These are phyloP conservation scores for Microbotryum lychnidis-dioicae DNA, from an alignment of 1,284 basidiomycete genomes.

Conservation along the genomic window DNA sequence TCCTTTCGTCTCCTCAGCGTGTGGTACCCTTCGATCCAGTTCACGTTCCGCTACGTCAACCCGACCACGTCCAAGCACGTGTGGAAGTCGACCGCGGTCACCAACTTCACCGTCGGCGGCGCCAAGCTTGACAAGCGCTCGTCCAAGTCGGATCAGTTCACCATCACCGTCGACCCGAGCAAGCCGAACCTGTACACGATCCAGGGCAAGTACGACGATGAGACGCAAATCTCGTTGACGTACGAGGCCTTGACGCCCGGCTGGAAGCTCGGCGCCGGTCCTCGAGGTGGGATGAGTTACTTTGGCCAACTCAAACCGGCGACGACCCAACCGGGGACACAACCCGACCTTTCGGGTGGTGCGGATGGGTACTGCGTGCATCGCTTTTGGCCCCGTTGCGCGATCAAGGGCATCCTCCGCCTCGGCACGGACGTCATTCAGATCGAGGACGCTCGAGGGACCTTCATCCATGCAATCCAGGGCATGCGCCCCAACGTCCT, in stretches of 20 bases:
- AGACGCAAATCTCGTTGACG: slow-evolving; percentile 71
- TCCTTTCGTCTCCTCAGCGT: slow-evolving; percentile 46
- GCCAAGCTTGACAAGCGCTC: slow-evolving; percentile 62
- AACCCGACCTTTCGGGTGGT: slow-evolving; percentile 33
- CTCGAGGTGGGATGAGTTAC: slow-evolving; percentile 80
- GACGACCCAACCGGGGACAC: slow-evolving; percentile 35
- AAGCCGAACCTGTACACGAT: slow-evolving; percentile 64
- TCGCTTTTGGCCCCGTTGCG: slow-evolving; percentile 76
- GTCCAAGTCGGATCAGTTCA: slow-evolving; percentile 82
- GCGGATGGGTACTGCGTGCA: slow-evolving; percentile 80
- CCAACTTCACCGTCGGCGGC: slow-evolving; percentile 69
- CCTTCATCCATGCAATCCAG: slow-evolving; percentile 95
- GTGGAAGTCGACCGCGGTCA: slow-evolving; percentile 87
- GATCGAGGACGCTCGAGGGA: slow-evolving; percentile 63
- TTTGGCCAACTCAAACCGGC: slow-evolving; percentile 54
- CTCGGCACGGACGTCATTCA: slow-evolving; percentile 57
- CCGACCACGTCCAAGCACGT: slow-evolving; percentile 62
- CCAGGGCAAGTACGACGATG: slow-evolving; percentile 66
- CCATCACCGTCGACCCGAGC: slow-evolving; percentile 53
- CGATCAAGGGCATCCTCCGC: slow-evolving; percentile 53
- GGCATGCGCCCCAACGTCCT: slow-evolving; percentile 95
- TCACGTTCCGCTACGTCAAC: slow-evolving; percentile 85
- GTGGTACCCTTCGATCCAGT: slow-evolving; percentile 92
- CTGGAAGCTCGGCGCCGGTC: slow-evolving; percentile 84
- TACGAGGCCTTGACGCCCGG: slow-evolving; percentile 68